Conservation (phyloP, 768 basidiomycete genomes). For the Russula abietina region DNA sequence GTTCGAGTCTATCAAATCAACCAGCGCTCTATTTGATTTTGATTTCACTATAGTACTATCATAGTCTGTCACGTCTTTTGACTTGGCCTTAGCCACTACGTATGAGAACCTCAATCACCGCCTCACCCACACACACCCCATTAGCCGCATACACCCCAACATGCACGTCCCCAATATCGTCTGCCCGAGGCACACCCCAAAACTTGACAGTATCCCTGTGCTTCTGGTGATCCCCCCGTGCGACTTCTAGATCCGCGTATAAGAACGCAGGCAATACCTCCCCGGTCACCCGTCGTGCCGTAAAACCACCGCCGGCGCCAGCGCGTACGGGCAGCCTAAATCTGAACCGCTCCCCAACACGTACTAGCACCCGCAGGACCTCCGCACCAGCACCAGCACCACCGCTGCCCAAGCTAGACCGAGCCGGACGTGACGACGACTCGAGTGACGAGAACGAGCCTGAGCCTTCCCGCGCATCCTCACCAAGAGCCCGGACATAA, state of each 20-base stretch:
- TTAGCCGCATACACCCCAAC: slow-evolving; percentile 19
- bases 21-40: background rate
- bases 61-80: slow-evolving; percentile 7
- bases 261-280: slow-evolving; percentile 21
- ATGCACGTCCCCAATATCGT: slow-evolving; percentile 24
- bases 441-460: slow-evolving; percentile 58
- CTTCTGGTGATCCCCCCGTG: slow-evolving; percentile 10
- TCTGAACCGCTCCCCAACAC: slow-evolving; percentile 25
- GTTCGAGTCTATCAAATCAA: slow-evolving; percentile 15
- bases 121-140: slow-evolving; percentile 21
- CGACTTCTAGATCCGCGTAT: slow-evolving; percentile 22
- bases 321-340: slow-evolving; percentile 22
- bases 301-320: slow-evolving; percentile 6
- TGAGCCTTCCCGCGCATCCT: slow-evolving; percentile 39
- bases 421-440: slow-evolving; percentile 45
- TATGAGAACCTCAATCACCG: slow-evolving; percentile 24
- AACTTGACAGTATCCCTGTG: slow-evolving; percentile 25
- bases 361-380: slow-evolving; percentile 23
- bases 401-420: slow-evolving; percentile 18
- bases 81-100: slow-evolving; percentile 21
- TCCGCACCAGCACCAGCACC: slow-evolving; percentile 10
- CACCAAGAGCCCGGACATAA: slow-evolving; percentile 65
- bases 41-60: no score
- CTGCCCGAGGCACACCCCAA: slow-evolving; percentile 24
- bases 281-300: slow-evolving; percentile 17